Evolutionary conservation across 169 alveolate genomes (phyloP).

Genomic region (Babesia bigemina): DNA sequence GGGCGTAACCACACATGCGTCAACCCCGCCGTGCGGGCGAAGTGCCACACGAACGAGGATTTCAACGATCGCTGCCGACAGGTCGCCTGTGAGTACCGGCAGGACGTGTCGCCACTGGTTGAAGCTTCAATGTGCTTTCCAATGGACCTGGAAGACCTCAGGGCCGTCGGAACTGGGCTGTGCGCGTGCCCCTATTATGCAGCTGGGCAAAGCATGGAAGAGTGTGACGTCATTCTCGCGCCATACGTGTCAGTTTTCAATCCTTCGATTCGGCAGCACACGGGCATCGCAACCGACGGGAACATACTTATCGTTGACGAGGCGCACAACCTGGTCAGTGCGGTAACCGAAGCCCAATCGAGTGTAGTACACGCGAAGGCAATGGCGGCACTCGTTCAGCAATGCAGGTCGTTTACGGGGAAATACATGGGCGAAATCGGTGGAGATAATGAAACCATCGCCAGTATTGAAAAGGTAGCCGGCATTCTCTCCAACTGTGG

Average conservation of each 20-base stretch:
- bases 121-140: slow-evolving; percentile 76
- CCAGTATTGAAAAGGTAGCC: slow-evolving; percentile 5
- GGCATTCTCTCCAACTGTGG: not conserved
- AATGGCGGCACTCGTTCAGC: slow-evolving; percentile 21
- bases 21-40: slow-evolving; percentile 71
- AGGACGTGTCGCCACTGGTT: slow-evolving; percentile 65
- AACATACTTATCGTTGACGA: slow-evolving; percentile 90
- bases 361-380: slow-evolving; percentile 21
- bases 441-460: not conserved
- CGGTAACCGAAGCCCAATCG: slow-evolving; percentile 54
- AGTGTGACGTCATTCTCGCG: slow-evolving; percentile 85
- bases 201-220: slow-evolving; percentile 71
- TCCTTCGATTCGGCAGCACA: slow-evolving; percentile 76
- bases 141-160: slow-evolving; percentile 86
- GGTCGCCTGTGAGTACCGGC: slow-evolving; percentile 73
- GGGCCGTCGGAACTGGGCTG: slow-evolving; percentile 46
- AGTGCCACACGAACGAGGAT: slow-evolving; percentile 70
- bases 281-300: slow-evolving; percentile 78
- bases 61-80: slow-evolving; percentile 79
- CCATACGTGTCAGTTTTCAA: slow-evolving; percentile 90
- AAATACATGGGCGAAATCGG: slow-evolving; percentile 15
- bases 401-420: slow-evolving; percentile 14
- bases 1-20: slow-evolving; percentile 86
- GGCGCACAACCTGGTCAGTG: slow-evolving; percentile 90
- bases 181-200: slow-evolving; percentile 90